A percentile compares a stretch with the other conserved stretches of the same genome.
phyloP scores from a whole-genome alignment of 129 eudicot species.

The Mikania micrantha region DNA sequence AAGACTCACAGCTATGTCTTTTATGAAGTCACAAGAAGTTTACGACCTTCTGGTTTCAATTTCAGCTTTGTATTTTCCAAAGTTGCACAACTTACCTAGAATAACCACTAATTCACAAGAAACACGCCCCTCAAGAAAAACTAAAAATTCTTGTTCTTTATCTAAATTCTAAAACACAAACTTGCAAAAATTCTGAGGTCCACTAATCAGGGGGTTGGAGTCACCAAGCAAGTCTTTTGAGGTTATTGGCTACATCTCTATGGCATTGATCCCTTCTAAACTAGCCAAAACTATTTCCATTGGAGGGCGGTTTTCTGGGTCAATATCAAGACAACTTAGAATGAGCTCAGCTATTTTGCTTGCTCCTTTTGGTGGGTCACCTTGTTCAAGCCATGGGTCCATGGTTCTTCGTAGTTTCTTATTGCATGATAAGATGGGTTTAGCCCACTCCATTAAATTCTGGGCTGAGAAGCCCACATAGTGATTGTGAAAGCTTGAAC shows the following conservation, averaged over 20 bases:
- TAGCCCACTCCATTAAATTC: constrained; percentile 16
- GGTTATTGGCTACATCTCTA: background rate
- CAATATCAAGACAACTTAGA: constrained; percentile 18
- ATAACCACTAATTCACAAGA: no score
- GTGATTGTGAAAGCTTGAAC: constrained; percentile 5
- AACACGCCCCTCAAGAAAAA: no score
- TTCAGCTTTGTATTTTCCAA: no score
- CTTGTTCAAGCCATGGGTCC: constrained; percentile 28
- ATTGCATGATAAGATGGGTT: constrained; percentile 1
- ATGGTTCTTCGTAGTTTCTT: constrained; percentile 15
- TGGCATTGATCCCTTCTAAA: constrained; percentile 13
- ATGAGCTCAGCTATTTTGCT: constrained; percentile 14
- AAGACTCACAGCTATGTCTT: no score
- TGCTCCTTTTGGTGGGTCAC: constrained; percentile 23
- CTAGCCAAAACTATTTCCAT: constrained; percentile 30
- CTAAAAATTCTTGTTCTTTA: no score
- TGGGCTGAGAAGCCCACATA: background rate
- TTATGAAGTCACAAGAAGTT: no score
- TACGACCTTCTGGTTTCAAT: no score
- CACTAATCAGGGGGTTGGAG: background rate
- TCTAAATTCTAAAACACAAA: no score
- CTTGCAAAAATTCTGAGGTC: no score
- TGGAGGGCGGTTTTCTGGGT: constrained; percentile 32
- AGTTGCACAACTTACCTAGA: no score
- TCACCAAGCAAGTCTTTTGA: no score